Percentiles rank a stretch among this genome's conserved stretches.
Conservation (phyloP, 140 eudicot species). For the Erigeron philadelphicus region DNA sequence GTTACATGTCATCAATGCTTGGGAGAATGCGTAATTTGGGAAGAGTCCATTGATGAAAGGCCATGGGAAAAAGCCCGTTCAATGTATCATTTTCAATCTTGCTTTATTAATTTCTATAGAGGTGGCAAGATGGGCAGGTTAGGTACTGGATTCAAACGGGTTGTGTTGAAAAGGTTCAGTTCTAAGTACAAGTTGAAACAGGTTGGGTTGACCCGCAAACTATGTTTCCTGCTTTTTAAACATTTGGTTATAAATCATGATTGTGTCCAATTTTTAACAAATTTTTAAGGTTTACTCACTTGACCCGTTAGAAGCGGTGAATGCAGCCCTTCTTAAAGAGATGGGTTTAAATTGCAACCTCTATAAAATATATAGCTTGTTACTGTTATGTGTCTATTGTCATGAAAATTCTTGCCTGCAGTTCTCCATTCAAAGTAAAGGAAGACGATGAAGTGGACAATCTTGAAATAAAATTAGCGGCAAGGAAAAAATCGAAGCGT, state of each 20-base stretch:
- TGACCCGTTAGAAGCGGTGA: not conserved
- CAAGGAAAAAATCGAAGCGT: conserved; percentile 62
- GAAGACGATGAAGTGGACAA: conserved; percentile 96
- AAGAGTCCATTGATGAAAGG: conserved; percentile 86
- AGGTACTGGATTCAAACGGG: not conserved
- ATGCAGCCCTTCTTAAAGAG: too few relatives aligned
- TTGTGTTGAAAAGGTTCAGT: not conserved
- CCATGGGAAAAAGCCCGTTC: conserved; percentile 99
- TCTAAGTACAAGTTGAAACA: too few relatives aligned
- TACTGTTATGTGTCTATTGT: not conserved
- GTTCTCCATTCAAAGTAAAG: conserved; percentile 85
- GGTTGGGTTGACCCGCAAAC: not conserved
- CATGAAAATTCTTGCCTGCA: conserved; percentile 26
- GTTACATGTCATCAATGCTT: conserved; percentile 66
- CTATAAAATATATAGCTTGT: not conserved
- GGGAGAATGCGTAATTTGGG: conserved; percentile 97
- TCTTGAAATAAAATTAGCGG: conserved; percentile 59
- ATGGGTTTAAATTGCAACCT: too few relatives aligned
- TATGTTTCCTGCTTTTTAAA: not conserved
- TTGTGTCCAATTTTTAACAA: not conserved
- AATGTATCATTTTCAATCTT: conserved; percentile 45
- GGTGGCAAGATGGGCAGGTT: not conserved
- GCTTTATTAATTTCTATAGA: not conserved
- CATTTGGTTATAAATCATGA: not conserved
- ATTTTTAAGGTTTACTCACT: not conserved